Conservation (phyloP, 768 basidiomycete species). For the Lentinula raphanica region DNA sequence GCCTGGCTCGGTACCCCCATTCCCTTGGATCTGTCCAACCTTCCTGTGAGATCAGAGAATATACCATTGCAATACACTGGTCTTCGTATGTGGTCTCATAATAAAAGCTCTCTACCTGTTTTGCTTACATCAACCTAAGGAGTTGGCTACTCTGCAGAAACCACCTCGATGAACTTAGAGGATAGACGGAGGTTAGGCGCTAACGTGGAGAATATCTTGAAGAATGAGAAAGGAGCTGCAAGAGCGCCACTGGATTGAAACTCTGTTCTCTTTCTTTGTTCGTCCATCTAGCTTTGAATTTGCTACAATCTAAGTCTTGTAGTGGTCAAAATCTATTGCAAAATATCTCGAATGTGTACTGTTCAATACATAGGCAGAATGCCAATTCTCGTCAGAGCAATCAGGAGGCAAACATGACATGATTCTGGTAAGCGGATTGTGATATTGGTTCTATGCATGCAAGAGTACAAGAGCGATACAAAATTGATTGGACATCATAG, state of each 20-base stretch:
- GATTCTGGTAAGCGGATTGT: too few species aligned
- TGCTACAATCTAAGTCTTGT: too few species aligned
- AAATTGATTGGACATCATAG: neutral
- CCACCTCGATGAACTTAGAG: slow-evolving; percentile 47
- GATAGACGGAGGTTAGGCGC: slow-evolving; percentile 58
- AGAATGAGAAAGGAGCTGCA: slow-evolving; percentile 63
- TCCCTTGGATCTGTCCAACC: slow-evolving; percentile 55
- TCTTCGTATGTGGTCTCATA: slow-evolving; percentile 42
- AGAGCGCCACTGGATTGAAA: slow-evolving; percentile 41
- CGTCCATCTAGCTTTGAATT: neutral
- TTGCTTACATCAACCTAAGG: slow-evolving; percentile 29
- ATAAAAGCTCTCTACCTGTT: neutral
- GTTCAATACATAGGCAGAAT: too few species aligned
- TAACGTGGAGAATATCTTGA: slow-evolving; percentile 54
- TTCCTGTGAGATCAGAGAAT: slow-evolving; percentile 46
- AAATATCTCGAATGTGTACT: too few species aligned
- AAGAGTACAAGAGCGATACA: neutral
- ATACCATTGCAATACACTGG: slow-evolving; percentile 68
- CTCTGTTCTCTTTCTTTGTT: neutral
- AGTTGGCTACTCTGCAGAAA: slow-evolving; percentile 61
- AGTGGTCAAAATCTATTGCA: too few species aligned
- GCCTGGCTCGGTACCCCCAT: slow-evolving; percentile 74
- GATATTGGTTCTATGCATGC: too few species aligned
- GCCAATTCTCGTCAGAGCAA: too few species aligned
- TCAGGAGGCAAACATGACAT: too few species aligned